Conservation (phyloP, 768 basidiomycete species). For the Lyophyllum decastes region DNA sequence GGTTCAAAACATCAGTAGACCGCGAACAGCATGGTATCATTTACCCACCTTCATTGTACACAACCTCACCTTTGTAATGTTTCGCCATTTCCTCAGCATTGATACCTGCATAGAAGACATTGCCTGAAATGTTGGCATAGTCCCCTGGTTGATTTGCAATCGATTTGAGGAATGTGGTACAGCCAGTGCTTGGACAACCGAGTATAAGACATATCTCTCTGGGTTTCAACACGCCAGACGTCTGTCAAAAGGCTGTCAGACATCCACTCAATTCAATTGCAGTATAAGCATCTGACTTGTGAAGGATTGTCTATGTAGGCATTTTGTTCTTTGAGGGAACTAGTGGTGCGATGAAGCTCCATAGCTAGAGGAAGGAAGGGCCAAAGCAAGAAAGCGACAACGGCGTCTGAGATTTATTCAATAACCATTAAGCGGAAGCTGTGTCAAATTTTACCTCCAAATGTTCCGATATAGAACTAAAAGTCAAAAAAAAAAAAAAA, state of each 20-base stretch:
- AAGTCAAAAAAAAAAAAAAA: background rate
- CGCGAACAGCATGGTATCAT: background rate
- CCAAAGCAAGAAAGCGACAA: constrained; percentile 51
- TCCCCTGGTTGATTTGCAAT: constrained; percentile 76
- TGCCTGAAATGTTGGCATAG: constrained; percentile 63
- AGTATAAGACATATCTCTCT: constrained; percentile 88
- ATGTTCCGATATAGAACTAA: constrained; percentile 62
- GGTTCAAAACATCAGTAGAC: background rate
- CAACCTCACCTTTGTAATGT: constrained; percentile 76
- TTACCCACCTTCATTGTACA: constrained; percentile 69
- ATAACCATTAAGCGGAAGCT: background rate
- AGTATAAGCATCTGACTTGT: constrained; percentile 42
- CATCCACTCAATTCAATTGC: background rate
- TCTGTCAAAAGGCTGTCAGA: constrained; percentile 29
- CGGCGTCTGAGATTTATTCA: constrained; percentile 40
- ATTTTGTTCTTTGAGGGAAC: constrained; percentile 38
- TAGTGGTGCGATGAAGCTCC: constrained; percentile 39
- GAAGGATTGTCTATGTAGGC: constrained; percentile 55
- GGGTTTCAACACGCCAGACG: constrained; percentile 69
- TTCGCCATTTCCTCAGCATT: constrained; percentile 74
- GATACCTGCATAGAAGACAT: constrained; percentile 85
- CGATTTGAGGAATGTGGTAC: constrained; percentile 82
- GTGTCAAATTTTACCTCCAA: constrained; percentile 49
- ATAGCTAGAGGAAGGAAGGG: constrained; percentile 53
- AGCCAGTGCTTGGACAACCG: constrained; percentile 83